These are phyloP conservation scores for Calycina herbarum DNA, from an alignment of 2,329 filamentous ascomycete species.

Conservation along the genomic window DNA sequence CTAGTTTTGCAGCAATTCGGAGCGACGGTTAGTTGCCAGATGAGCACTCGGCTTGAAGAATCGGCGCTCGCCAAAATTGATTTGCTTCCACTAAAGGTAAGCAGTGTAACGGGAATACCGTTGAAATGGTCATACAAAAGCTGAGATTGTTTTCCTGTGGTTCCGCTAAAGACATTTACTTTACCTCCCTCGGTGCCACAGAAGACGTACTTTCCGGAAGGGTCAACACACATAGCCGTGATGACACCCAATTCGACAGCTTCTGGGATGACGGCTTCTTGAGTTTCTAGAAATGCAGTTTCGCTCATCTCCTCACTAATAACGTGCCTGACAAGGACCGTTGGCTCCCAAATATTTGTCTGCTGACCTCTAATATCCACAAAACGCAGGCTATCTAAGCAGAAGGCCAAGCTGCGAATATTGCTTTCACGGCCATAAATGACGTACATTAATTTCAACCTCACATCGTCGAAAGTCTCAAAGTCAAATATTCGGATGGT, in stretches of 20 bases:
- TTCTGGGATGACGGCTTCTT: background rate
- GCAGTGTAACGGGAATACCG: background rate
- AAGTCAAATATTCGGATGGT: slow-evolving; percentile 21
- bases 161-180: background rate
- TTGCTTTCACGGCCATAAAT: slow-evolving; percentile 19
- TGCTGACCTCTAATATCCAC: slow-evolving; percentile 39
- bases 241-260: background rate
- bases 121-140: background rate
- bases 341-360: slow-evolving; percentile 42
- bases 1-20: background rate
- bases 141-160: background rate
- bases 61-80: background rate
- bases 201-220: background rate
- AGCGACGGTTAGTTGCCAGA: background rate
- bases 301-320: background rate
- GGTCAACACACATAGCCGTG: background rate
- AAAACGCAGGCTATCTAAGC: slow-evolving; percentile 37
- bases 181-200: background rate
- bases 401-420: slow-evolving; percentile 39
- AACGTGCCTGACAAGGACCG: background rate
- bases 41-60: background rate
- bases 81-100: background rate
- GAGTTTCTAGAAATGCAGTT: background rate
- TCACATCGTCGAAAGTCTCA: background rate
- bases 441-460: background rate